Evolutionary conservation across 257 asterid species (phyloP), one percentile per base, ranked within the genome.

Genomic region (Plantago ovata): DNA sequence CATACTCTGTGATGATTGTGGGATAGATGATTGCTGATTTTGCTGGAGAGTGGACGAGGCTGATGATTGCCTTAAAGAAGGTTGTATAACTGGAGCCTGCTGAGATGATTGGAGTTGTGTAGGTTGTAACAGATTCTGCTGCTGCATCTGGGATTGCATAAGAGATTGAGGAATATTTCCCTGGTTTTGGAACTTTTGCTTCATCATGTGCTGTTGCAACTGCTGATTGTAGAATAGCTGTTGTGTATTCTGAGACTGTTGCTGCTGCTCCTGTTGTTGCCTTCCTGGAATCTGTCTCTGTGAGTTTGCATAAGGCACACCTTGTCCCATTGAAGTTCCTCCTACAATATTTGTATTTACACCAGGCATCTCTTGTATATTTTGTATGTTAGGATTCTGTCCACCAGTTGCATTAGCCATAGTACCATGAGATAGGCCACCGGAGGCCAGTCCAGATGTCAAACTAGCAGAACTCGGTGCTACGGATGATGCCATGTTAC

Each of bases 191-290:
- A 84, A 58, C 61, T 92, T 92, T 64, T 75, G 95, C 77, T 88
- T 85, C 74, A 81, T 66, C 63, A 72, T 62, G 46, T 84, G 95
- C 19, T 82, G 88, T 48, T 82, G 98, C 8, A 78, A 61, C 77
- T 84, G 98, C 79, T 82, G 96, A 62, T 79, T 91, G 79, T 84
- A 86, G 32, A 78, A 74, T 81, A 81, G 78, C 11, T 73, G 86
- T 72, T 82, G 94, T 21, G 95, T 45, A 69, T 66, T 81, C 81
- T 81, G 85, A 50, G 87, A 58, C 71, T 82, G 98, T 72, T 81
- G 94, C 66, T 86, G 96, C 39, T 77, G 84, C 59, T 85, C 96
- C 69, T 78, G 92, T 64, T 79, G 95, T 68, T 82, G 98, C 81
- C 89, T 82, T 64, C 82, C 91, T 32, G 64, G 81, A 69, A 78